Conservation (phyloP, 257 asterid species). For the Plantago ovata region DNA sequence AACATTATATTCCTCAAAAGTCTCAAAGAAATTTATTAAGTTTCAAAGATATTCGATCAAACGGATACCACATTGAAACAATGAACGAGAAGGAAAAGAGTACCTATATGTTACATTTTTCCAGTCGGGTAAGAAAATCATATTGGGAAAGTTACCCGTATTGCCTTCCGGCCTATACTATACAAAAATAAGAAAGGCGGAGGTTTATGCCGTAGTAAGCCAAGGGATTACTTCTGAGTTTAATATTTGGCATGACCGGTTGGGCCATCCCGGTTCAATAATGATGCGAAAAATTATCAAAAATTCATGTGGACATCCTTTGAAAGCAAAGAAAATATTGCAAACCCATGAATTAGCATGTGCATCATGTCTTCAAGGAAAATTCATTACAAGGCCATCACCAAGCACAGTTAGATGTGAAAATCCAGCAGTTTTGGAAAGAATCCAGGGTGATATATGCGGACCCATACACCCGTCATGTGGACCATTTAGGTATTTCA, state of each 20-base stretch:
- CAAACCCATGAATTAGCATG: not conserved
- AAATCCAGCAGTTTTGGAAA: not conserved
- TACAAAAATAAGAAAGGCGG: not conserved
- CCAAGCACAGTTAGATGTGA: not conserved
- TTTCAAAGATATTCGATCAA: not conserved
- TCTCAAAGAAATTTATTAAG: no score
- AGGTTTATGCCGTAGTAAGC: not conserved
- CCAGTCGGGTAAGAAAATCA: not conserved
- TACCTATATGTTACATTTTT: not conserved
- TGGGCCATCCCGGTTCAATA: constrained; percentile 12
- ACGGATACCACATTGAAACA: not conserved
- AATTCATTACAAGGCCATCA: not conserved
- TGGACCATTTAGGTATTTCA: constrained; percentile 12
- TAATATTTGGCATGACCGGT: constrained; percentile 6
- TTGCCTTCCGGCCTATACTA: not conserved
- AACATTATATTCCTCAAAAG: no score
- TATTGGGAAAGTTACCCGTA: not conserved
- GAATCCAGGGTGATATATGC: not conserved
- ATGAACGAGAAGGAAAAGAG: not conserved
- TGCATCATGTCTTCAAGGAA: not conserved
- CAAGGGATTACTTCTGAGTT: not conserved
- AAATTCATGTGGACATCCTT: constrained; percentile 12
- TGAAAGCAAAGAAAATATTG: constrained; percentile 9
- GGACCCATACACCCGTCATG: not conserved
- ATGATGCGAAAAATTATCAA: constrained; percentile 13